These are phyloP conservation scores for Alternaria triticina DNA, from an alignment of 2,329 filamentous ascomycete genomes.

Conservation along the genomic window DNA sequence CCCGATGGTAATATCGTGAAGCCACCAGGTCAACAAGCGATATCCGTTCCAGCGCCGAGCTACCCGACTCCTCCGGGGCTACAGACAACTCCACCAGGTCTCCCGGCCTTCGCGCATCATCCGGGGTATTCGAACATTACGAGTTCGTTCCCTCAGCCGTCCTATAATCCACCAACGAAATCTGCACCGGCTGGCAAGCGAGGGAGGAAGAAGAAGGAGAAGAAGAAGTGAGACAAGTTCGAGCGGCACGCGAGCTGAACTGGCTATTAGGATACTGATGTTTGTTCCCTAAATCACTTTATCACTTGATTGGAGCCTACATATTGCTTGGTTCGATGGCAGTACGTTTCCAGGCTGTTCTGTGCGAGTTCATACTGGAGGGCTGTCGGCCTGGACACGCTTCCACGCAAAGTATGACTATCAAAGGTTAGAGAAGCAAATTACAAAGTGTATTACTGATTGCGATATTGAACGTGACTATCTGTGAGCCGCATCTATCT, in stretches of 20 bases:
- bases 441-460: neutral
- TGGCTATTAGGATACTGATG: neutral
- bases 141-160: neutral
- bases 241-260: neutral
- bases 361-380: neutral
- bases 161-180: neutral
- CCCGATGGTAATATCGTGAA: neutral
- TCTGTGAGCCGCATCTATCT: neutral
- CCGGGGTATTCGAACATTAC: neutral
- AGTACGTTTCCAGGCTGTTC: neutral
- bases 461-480: neutral
- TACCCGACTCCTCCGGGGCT: neutral
- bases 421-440: neutral
- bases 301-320: neutral
- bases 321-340: neutral
- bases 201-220: neutral
- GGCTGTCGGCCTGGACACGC: neutral
- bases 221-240: neutral
- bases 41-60: neutral
- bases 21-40: neutral
- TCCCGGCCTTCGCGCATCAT: neutral
- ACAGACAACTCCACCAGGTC: neutral
- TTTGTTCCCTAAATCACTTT: neutral
- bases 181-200: neutral
- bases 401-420: neutral